A percentile compares a stretch with the other conserved stretches of the same genome.
Evolutionary conservation across 352 stramenopile genomes (phyloP).

Genomic region (Hyaloperonospora brassicae): DNA sequence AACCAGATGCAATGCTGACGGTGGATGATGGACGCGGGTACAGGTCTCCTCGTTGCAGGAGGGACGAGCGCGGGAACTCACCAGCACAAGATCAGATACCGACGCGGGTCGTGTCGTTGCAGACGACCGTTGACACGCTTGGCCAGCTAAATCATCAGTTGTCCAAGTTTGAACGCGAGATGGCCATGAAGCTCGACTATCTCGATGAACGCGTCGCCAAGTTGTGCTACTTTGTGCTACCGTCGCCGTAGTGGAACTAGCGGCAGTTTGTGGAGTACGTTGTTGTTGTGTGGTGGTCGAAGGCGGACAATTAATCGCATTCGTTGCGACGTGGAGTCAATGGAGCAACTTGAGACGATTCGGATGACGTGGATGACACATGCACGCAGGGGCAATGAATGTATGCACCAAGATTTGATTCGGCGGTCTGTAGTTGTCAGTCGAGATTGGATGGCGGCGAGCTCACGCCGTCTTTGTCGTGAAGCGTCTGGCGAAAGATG

Average conservation of each 20-base stretch:
- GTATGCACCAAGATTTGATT: too few species aligned
- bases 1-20: background rate
- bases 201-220: constrained; percentile 60
- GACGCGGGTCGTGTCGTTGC: constrained; percentile 14
- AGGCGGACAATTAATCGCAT: too few species aligned
- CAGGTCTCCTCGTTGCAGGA: background rate
- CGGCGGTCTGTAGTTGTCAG: background rate
- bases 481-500: too few species aligned
- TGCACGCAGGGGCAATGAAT: too few species aligned
- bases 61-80: background rate
- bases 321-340: too few species aligned
- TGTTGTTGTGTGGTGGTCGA: too few species aligned
- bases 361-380: too few species aligned
- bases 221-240: constrained; percentile 37
- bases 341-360: too few species aligned
- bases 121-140: constrained; percentile 24
- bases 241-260: constrained; percentile 16
- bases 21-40: constrained; percentile 16
- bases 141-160: constrained; percentile 43
- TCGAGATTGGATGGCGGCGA: too few species aligned
- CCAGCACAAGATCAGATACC: background rate
- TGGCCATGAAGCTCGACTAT: constrained; percentile 48
- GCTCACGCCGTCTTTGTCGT: too few species aligned
- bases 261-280: too few species aligned
- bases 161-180: constrained; percentile 41